Conservation (phyloP, 352 stramenopile genomes). For the Pythium phragmitis region DNA sequence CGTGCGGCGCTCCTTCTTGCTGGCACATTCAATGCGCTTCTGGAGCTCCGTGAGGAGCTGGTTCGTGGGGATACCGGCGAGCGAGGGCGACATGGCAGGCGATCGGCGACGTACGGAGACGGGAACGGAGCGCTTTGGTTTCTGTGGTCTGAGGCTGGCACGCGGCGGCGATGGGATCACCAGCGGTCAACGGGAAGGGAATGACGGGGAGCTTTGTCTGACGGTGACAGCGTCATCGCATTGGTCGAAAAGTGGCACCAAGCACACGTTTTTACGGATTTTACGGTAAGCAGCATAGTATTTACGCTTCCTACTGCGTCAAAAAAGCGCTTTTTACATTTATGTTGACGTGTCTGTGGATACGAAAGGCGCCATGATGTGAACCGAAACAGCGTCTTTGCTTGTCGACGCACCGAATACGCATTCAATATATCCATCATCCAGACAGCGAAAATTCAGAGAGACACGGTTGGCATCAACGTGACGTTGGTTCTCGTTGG, state of each 20-base stretch:
- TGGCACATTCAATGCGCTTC: conserved; percentile 89
- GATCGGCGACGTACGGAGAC: background rate
- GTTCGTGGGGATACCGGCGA: conserved; percentile 80
- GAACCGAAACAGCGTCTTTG: background rate
- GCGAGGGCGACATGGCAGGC: conserved; percentile 42
- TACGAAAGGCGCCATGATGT: no score
- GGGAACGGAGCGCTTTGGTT: conserved; percentile 17
- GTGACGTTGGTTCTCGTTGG: conserved; percentile 1
- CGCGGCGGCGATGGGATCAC: conserved; percentile 12
- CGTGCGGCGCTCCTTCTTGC: conserved; percentile 93
- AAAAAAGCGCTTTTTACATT: conserved; percentile 8
- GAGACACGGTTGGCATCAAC: background rate
- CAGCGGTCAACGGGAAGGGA: background rate
- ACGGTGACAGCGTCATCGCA: conserved; percentile 15
- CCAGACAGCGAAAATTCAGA: background rate
- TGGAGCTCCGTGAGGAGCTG: conserved; percentile 89
- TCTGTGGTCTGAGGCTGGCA: conserved; percentile 14
- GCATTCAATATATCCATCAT: background rate
- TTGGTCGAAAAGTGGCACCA: conserved; percentile 23
- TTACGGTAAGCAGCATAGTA: conserved; percentile 1
- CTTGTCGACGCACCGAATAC: background rate
- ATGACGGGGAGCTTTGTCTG: background rate
- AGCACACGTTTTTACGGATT: conserved; percentile 16
- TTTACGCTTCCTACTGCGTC: background rate
- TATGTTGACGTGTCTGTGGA: background rate